phyloP scores from a whole-genome alignment of 2,329 filamentous ascomycete genomes.

The Periglandula ipomoeae region DNA sequence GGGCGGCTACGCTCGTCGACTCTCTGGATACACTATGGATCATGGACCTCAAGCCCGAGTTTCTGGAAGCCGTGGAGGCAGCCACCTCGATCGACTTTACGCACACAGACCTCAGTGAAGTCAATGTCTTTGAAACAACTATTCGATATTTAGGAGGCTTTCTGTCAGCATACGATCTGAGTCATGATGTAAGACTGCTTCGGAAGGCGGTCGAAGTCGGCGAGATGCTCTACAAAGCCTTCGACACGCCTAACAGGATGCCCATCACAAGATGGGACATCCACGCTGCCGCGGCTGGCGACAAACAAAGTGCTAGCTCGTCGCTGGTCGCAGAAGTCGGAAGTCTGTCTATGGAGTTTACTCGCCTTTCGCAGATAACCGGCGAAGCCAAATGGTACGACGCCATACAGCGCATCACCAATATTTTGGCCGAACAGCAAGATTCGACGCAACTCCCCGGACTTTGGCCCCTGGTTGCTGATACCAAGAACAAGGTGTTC shows the following conservation, averaged over 20 bases:
- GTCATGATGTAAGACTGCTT: constrained; percentile 31
- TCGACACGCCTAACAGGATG: constrained; percentile 42
- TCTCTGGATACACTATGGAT: constrained; percentile 52
- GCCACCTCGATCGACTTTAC: constrained; percentile 41
- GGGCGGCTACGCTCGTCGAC: constrained; percentile 52
- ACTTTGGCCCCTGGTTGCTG: constrained; percentile 60
- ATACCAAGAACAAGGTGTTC: constrained; percentile 43
- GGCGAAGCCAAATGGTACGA: constrained; percentile 64
- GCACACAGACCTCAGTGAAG: constrained; percentile 28
- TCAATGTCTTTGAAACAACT: constrained; percentile 45
- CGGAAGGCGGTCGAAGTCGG: constrained; percentile 40
- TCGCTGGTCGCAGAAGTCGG: constrained; percentile 51
- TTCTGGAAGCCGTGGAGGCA: constrained; percentile 41
- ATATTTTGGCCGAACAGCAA: constrained; percentile 57
- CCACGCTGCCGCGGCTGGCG: constrained; percentile 14
- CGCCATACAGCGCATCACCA: constrained; percentile 60
- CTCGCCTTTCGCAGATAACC: constrained; percentile 59
- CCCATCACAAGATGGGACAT: constrained; percentile 25
- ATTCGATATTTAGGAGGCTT: constrained; percentile 45
- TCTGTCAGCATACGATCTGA: constrained; percentile 40
- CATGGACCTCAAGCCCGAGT: constrained; percentile 49
- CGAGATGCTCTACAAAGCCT: constrained; percentile 42
- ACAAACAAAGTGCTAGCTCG: constrained; percentile 9
- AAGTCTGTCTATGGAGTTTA: constrained; percentile 63
- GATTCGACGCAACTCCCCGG: constrained; percentile 58